These are phyloP conservation scores for Fusarium circinatum DNA, from an alignment of 2,329 filamentous ascomycete species.

Conservation along the genomic window DNA sequence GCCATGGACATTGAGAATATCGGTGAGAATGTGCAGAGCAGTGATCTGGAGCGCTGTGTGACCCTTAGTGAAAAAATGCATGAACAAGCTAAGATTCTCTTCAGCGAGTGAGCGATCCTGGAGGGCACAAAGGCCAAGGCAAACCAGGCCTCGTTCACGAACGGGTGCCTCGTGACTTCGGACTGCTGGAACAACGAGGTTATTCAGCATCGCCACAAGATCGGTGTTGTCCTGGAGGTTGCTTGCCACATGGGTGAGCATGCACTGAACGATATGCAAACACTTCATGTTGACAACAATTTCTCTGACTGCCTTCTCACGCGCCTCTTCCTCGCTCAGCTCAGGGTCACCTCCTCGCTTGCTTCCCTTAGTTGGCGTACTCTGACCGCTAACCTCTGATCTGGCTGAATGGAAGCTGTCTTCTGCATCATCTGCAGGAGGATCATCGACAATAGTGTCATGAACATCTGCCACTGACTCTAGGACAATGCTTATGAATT, in stretches of 20 bases:
- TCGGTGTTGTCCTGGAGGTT: slow-evolving; percentile 89
- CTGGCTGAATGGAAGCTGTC: slow-evolving; percentile 93
- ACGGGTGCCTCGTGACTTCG: slow-evolving; percentile 93
- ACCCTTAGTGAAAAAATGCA: slow-evolving; percentile 95
- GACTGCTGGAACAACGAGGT: slow-evolving; percentile 93
- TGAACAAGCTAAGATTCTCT: slow-evolving; percentile 91
- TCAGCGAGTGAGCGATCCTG: slow-evolving; percentile 91
- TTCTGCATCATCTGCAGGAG: slow-evolving; percentile 64
- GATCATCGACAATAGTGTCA: slow-evolving; percentile 85
- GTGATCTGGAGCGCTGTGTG: slow-evolving; percentile 91
- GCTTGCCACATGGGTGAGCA: slow-evolving; percentile 91
- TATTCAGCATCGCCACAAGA: slow-evolving; percentile 98
- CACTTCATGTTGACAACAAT: slow-evolving; percentile 99
- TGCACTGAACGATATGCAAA: slow-evolving; percentile 95
- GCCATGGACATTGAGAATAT: slow-evolving; percentile 91
- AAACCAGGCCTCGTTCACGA: slow-evolving; percentile 88
- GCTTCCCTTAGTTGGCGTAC: slow-evolving; percentile 61
- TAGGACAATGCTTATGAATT: slow-evolving; percentile 86
- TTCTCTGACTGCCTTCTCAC: slow-evolving; percentile 83
- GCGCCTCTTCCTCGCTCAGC: slow-evolving; percentile 71
- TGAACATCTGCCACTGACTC: slow-evolving; percentile 97
- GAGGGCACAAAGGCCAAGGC: slow-evolving; percentile 89
- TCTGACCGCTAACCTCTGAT: slow-evolving; percentile 80
- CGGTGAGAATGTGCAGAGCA: slow-evolving; percentile 89
- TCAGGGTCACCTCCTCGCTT: slow-evolving; percentile 56